Conservation (phyloP, 352 stramenopile species). For the Phytopythium litorale region DNA sequence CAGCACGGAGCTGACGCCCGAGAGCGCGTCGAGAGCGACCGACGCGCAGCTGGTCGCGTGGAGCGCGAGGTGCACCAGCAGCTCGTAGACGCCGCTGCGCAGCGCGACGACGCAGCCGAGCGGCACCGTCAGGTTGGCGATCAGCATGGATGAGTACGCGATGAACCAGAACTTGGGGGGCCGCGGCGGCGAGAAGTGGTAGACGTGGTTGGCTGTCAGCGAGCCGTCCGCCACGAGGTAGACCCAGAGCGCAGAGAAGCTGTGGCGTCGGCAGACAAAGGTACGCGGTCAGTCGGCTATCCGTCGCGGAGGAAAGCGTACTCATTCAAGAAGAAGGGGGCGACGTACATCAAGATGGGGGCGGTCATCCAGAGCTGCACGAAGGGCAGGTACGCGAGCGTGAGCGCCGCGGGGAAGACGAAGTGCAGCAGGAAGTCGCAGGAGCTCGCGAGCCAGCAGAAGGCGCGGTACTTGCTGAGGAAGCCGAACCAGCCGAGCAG, state of each 20-base stretch:
- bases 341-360: slow-evolving; percentile 22
- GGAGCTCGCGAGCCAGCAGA: slow-evolving; percentile 14
- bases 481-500: slow-evolving; percentile 31
- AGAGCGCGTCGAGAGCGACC: slow-evolving; percentile 1
- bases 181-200: slow-evolving; percentile 32
- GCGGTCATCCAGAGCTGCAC: slow-evolving; percentile 33
- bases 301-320: background rate
- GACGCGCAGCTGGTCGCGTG: background rate
- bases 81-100: slow-evolving; percentile 16
- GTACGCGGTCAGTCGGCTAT: background rate
- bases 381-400: slow-evolving; percentile 17
- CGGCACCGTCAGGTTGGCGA: slow-evolving; percentile 23
- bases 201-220: slow-evolving; percentile 28
- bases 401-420: slow-evolving; percentile 15
- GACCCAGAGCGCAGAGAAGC: slow-evolving; percentile 27
- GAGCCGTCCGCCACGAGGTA: slow-evolving; percentile 23
- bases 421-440: slow-evolving; percentile 26
- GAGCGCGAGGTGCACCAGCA: slow-evolving; percentile 10
- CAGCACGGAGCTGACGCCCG: slow-evolving; percentile 6
- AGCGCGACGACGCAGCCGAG: slow-evolving; percentile 22
- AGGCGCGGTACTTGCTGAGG: slow-evolving; percentile 23
- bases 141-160: slow-evolving; percentile 24
- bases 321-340: background rate
- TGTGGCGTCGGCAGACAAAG: background rate
- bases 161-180: slow-evolving; percentile 29